Conservation (phyloP, 2,329 filamentous ascomycete genomes). For the Coleophoma cylindrospora region DNA sequence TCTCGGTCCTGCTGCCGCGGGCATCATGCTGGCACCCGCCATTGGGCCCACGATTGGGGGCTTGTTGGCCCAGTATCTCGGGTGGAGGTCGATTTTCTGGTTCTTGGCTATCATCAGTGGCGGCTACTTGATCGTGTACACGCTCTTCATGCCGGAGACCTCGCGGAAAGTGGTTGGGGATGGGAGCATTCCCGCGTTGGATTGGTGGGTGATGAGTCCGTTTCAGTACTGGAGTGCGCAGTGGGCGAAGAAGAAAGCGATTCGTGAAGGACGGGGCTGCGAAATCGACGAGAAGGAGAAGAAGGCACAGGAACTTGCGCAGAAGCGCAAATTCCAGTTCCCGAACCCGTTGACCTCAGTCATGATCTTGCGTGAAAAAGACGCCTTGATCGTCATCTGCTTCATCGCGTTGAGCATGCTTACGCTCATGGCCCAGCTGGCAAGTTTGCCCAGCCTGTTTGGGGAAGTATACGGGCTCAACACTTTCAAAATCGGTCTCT, state of each 20-base stretch:
- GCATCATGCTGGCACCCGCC: constrained; percentile 2
- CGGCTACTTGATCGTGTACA: constrained; percentile 26
- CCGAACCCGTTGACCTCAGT: constrained; percentile 33
- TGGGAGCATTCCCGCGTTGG: neutral
- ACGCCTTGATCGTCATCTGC: constrained; percentile 31
- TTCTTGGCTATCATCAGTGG: constrained; percentile 27
- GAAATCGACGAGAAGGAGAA: too few relatives aligned
- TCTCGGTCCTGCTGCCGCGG: neutral
- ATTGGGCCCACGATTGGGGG: constrained; percentile 28
- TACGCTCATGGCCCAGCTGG: constrained; percentile 38
- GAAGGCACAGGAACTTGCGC: too few relatives aligned
- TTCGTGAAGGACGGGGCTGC: too few relatives aligned
- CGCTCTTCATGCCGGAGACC: constrained; percentile 40
- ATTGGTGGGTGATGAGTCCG: too few relatives aligned
- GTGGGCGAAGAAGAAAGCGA: too few relatives aligned
- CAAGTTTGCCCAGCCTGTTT: constrained; percentile 40
- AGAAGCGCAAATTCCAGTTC: constrained; percentile 17
- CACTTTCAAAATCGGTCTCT: constrained; percentile 17
- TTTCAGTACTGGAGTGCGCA: too few relatives aligned
- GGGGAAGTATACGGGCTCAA: constrained; percentile 38
- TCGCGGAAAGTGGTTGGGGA: constrained; percentile 4
- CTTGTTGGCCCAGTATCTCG: constrained; percentile 24
- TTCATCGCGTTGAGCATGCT: constrained; percentile 38
- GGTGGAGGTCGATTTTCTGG: constrained; percentile 32
- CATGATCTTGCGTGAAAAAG: constrained; percentile 29